Conservation (phyloP, 1,284 basidiomycete species). For the Vanrija humicola region DNA sequence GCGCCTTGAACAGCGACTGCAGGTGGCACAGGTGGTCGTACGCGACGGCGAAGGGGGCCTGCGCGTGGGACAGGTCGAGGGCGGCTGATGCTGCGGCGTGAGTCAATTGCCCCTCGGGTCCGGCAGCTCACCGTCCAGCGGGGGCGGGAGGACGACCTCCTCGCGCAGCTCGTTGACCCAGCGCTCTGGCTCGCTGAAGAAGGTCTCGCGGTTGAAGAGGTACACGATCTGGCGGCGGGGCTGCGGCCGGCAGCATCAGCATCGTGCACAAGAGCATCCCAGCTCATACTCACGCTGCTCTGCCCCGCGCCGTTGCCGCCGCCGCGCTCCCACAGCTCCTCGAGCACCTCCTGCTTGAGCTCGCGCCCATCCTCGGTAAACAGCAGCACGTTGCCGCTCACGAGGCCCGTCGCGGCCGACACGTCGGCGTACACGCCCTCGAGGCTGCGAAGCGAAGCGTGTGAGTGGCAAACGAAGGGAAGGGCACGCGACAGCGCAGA, state of each 20-base stretch:
- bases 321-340: slow-evolving; percentile 38
- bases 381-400: slow-evolving; percentile 35
- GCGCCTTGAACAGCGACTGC: slow-evolving; percentile 39
- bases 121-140: slow-evolving; percentile 31
- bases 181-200: slow-evolving; percentile 40
- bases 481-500: background rate
- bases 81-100: slow-evolving; percentile 7
- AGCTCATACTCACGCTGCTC: slow-evolving; percentile 13
- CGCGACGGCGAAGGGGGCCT: slow-evolving; percentile 39
- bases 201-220: slow-evolving; percentile 43
- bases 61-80: slow-evolving; percentile 21
- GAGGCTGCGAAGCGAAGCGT: slow-evolving; percentile 21
- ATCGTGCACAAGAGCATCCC: background rate
- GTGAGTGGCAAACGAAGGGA: background rate
- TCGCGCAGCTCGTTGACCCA: slow-evolving; percentile 38
- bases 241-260: background rate
- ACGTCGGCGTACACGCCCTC: slow-evolving; percentile 33
- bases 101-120: background rate
- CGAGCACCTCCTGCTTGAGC: slow-evolving; percentile 32
- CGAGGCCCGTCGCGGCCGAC: slow-evolving; percentile 20
- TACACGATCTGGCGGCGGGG: slow-evolving; percentile 23
- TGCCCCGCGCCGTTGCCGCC: slow-evolving; percentile 31
- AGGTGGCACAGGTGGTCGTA: slow-evolving; percentile 42
- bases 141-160: slow-evolving; percentile 35
- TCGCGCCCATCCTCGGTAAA: slow-evolving; percentile 45